Evolutionary conservation across 768 basidiomycete species (phyloP).

Genomic region (Tricholoma furcatifolium): DNA sequence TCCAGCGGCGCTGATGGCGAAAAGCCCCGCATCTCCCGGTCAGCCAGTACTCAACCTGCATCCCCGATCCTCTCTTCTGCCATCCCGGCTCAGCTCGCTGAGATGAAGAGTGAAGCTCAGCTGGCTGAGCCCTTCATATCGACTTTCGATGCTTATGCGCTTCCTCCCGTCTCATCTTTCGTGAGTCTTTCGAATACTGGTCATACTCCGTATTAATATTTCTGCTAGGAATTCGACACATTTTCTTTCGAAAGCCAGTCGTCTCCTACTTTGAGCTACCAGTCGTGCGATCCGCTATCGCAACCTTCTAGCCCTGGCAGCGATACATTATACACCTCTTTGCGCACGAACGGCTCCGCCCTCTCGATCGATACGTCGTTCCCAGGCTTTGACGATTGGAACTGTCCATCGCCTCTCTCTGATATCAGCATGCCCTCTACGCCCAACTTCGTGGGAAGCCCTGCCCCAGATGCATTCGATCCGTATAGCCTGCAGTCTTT

Average conservation of each 20-base stretch:
- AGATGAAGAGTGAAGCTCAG: constrained; percentile 20
- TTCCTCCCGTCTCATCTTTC: constrained; percentile 44
- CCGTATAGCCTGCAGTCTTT: constrained; percentile 30
- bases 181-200: constrained; percentile 36
- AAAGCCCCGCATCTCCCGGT: constrained; percentile 26
- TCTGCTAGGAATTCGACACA: constrained; percentile 38
- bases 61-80: constrained; percentile 22
- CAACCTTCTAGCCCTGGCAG: constrained; percentile 19
- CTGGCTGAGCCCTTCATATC: constrained; percentile 30
- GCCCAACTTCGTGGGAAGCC: constrained; percentile 32
- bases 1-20: constrained; percentile 37
- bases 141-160: constrained; percentile 31
- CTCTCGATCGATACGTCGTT: constrained; percentile 43
- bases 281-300: constrained; percentile 25
- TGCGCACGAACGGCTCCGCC: constrained; percentile 15
- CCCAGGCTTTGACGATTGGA: constrained; percentile 37
- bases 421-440: constrained; percentile 39
- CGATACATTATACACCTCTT: constrained; percentile 9
- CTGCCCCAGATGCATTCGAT: constrained; percentile 26
- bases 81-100: constrained; percentile 15
- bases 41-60: constrained; percentile 38
- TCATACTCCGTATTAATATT: background rate
- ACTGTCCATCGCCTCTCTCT: constrained; percentile 40
- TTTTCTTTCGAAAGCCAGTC: constrained; percentile 45
- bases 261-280: constrained; percentile 28